Percentiles rank a stretch among this genome's conserved stretches.
Conservation (phyloP, 495 filamentous ascomycete species). For the Podospora anserina region DNA sequence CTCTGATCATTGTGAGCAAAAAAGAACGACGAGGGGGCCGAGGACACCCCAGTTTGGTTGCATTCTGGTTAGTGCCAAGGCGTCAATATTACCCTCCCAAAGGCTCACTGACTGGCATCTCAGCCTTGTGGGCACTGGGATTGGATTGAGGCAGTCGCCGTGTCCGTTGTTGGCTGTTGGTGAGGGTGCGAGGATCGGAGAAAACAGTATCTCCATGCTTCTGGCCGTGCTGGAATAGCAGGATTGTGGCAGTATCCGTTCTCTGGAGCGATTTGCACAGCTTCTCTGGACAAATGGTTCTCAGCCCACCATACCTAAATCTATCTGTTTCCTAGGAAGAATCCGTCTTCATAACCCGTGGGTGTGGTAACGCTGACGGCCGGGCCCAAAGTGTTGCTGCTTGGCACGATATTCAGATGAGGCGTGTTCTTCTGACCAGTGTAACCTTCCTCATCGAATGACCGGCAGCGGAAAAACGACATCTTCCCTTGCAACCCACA, state of each 20-base stretch:
- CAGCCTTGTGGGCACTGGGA: constrained; percentile 7
- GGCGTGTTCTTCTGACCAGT: neutral
- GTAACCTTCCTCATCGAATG: constrained; percentile 9
- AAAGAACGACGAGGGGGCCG: neutral
- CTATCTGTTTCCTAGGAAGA: neutral
- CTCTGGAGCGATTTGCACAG: no score
- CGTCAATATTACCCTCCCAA: neutral
- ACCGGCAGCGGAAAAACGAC: constrained; percentile 1
- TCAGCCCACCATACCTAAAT: no score
- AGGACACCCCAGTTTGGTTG: constrained; percentile 5
- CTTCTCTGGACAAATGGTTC: no score
- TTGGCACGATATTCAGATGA: neutral
- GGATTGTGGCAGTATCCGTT: no score
- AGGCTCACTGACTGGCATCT: neutral
- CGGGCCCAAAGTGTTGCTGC: constrained; percentile 1
- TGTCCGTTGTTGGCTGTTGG: neutral
- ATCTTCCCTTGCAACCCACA: neutral
- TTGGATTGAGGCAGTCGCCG: neutral
- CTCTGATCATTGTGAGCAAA: neutral
- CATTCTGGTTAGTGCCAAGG: constrained; percentile 6
- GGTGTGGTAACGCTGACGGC: constrained; percentile 3
- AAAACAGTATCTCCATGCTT: no score
- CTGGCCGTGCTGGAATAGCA: no score
- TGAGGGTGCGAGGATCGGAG: neutral
- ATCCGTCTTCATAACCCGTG: neutral